Conservation (phyloP, 805 yeast species). For the Teunomyces cretensis region DNA sequence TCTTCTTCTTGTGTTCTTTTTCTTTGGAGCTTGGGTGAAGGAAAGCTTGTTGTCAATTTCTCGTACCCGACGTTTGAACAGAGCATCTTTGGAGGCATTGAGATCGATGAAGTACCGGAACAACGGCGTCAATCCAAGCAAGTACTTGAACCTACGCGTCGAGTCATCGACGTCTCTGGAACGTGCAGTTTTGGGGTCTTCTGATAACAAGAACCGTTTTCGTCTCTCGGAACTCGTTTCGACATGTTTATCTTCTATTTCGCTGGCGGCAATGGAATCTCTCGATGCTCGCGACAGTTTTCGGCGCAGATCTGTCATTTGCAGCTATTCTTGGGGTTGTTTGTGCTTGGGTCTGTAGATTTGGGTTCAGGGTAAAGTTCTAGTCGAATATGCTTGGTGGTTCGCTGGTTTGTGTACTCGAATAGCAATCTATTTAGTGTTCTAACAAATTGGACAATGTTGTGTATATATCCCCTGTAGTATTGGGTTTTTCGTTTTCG, state of each 20-base stretch:
- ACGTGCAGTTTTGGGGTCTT: conserved; percentile 59
- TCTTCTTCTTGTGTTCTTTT: conserved; percentile 54
- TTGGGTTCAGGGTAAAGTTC: no score
- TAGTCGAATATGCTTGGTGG: background rate
- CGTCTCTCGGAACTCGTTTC: conserved; percentile 37
- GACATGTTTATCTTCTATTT: background rate
- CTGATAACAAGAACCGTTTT: conserved; percentile 47
- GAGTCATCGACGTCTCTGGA: conserved; percentile 58
- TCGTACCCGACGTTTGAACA: conserved; percentile 59
- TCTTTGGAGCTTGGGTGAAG: conserved; percentile 28
- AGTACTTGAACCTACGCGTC: conserved; percentile 74
- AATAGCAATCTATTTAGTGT: background rate
- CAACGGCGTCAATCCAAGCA: conserved; percentile 78
- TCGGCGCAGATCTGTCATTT: conserved; percentile 2
- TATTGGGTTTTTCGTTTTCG: conserved; percentile 3
- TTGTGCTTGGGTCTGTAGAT: no score
- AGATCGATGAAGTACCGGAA: conserved; percentile 86
- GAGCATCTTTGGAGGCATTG: conserved; percentile 75
- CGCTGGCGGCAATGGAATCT: background rate
- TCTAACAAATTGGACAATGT: background rate
- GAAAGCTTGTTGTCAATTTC: conserved; percentile 53
- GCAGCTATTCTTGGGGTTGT: background rate
- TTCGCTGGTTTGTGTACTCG: background rate
- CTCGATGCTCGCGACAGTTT: background rate
- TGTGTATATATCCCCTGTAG: background rate